Conservation (phyloP, 1,284 basidiomycete genomes). For the Trichosporon sp. region DNA sequence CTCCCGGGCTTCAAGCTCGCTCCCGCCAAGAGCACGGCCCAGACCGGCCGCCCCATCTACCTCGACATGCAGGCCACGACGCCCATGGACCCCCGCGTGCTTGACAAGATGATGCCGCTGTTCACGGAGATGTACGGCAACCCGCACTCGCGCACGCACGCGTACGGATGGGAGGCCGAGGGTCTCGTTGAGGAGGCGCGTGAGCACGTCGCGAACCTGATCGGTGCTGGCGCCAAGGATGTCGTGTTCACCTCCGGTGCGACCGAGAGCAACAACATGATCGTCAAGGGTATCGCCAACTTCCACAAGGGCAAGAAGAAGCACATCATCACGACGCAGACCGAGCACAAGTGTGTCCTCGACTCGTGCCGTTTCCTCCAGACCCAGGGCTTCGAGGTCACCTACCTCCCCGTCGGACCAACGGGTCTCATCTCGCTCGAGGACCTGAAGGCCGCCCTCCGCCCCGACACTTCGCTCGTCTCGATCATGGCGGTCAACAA, state of each 20-base stretch:
- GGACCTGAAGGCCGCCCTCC: slow-evolving; percentile 76
- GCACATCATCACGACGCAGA: slow-evolving; percentile 90
- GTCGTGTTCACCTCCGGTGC: slow-evolving; percentile 98
- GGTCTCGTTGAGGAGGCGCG: slow-evolving; percentile 89
- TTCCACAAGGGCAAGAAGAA: slow-evolving; percentile 89
- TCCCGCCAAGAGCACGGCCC: slow-evolving; percentile 61
- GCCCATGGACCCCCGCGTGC: slow-evolving; percentile 93
- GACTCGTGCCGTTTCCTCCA: slow-evolving; percentile 95
- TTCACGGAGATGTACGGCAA: slow-evolving; percentile 97
- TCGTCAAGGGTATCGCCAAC: slow-evolving; percentile 93
- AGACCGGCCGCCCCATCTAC: slow-evolving; percentile 79
- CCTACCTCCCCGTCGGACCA: slow-evolving; percentile 88
- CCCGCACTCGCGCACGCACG: slow-evolving; percentile 96
- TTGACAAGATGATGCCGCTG: slow-evolving; percentile 96
- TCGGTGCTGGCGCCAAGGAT: slow-evolving; percentile 94
- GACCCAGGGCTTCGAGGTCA: slow-evolving; percentile 97
- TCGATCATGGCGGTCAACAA: slow-evolving; percentile 99
- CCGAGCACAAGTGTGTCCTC: slow-evolving; percentile 98
- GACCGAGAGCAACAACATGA: slow-evolving; percentile 98
- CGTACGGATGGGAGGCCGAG: slow-evolving; percentile 99
- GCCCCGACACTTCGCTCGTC: slow-evolving; percentile 81
- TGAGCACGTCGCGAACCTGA: slow-evolving; percentile 85
- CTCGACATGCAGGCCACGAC: slow-evolving; percentile 97
- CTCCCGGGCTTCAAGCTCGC: slow-evolving; percentile 89
- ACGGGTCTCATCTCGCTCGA: slow-evolving; percentile 82